phyloP scores from a whole-genome alignment of 2,329 filamentous ascomycete genomes.

The Colletotrichum euphorbiae region DNA sequence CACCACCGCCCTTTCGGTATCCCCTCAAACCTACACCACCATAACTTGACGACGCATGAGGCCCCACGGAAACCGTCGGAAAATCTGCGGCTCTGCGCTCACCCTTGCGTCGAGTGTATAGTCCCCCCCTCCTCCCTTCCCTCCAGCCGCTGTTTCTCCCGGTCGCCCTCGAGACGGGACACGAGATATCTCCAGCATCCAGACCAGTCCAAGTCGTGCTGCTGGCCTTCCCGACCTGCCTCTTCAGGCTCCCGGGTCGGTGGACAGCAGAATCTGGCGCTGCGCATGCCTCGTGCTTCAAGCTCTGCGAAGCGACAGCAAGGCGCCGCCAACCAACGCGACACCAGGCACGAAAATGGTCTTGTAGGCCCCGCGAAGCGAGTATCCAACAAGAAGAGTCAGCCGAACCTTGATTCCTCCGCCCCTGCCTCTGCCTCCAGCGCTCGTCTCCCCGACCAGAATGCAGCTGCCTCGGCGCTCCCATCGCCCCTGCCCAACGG shows the following conservation, averaged over 20 bases:
- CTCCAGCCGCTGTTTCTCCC: slow-evolving; percentile 40
- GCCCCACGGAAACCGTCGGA: slow-evolving; percentile 24
- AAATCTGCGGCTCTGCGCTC: slow-evolving; percentile 25
- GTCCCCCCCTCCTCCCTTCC: no score
- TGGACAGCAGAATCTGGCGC: slow-evolving; percentile 50
- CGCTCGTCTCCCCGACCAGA: slow-evolving; percentile 44
- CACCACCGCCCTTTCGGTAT: slow-evolving; percentile 22
- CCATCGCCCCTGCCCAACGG: slow-evolving; percentile 43
- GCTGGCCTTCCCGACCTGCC: slow-evolving; percentile 50
- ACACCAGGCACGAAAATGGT: slow-evolving; percentile 87
- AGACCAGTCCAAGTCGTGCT: slow-evolving; percentile 44
- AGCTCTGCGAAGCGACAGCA: slow-evolving; percentile 71
- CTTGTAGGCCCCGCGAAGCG: slow-evolving; percentile 71
- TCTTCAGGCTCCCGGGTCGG: slow-evolving; percentile 49
- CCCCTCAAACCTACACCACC: slow-evolving; percentile 13
- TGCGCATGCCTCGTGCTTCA: slow-evolving; percentile 72
- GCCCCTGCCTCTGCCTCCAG: slow-evolving; percentile 38
- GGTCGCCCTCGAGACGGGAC: slow-evolving; percentile 35
- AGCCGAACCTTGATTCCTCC: slow-evolving; percentile 55
- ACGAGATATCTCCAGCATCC: slow-evolving; percentile 31
- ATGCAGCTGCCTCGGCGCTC: slow-evolving; percentile 44
- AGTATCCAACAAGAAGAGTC: slow-evolving; percentile 57
- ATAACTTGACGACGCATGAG: slow-evolving; percentile 32
- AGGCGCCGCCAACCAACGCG: slow-evolving; percentile 73
- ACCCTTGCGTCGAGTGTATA: slow-evolving; percentile 36